Evolutionary conservation across 805 yeast genomes (phyloP).

Genomic region (Pichia insulana): DNA sequence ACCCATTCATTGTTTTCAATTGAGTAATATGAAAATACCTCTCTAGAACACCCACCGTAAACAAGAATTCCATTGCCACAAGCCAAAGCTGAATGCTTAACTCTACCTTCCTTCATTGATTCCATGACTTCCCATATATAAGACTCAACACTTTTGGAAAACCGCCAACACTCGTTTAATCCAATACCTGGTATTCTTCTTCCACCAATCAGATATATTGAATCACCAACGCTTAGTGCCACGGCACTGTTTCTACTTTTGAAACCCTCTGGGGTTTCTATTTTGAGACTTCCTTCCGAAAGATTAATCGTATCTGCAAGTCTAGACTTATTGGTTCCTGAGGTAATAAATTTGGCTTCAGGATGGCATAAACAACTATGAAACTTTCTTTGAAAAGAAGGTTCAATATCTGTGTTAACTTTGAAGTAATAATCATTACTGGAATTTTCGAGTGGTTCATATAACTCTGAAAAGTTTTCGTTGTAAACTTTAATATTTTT

Average conservation of each 20-base stretch:
- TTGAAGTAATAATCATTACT: not conserved
- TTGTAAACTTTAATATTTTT: conserved; percentile 11
- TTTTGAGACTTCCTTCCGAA: not conserved
- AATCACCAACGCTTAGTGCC: not conserved
- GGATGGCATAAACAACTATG: conserved; percentile 19
- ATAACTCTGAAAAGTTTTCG: conserved; percentile 4
- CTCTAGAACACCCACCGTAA: conserved; percentile 38
- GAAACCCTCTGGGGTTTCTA: conserved; percentile 2
- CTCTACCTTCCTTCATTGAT: conserved; percentile 37
- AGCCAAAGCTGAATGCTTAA: conserved; percentile 40
- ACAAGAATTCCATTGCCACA: conserved; percentile 30
- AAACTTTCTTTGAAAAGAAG: conserved; percentile 31
- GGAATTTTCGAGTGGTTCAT: not conserved
- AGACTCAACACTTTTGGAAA: conserved; percentile 8
- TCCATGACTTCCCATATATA: conserved; percentile 34
- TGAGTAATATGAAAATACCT: conserved; percentile 19
- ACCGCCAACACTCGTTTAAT: conserved; percentile 36
- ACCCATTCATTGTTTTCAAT: conserved; percentile 7
- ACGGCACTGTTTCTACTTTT: conserved; percentile 8
- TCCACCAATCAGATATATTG: conserved; percentile 50
- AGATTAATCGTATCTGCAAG: conserved; percentile 14
- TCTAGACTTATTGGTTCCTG: conserved; percentile 35
- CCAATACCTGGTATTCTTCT: conserved; percentile 49
- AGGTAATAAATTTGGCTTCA: conserved; percentile 22
- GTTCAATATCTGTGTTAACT: not conserved